phyloP scores from a whole-genome alignment of 148 eudicot genomes.

The Chenopodium berlandieri region DNA sequence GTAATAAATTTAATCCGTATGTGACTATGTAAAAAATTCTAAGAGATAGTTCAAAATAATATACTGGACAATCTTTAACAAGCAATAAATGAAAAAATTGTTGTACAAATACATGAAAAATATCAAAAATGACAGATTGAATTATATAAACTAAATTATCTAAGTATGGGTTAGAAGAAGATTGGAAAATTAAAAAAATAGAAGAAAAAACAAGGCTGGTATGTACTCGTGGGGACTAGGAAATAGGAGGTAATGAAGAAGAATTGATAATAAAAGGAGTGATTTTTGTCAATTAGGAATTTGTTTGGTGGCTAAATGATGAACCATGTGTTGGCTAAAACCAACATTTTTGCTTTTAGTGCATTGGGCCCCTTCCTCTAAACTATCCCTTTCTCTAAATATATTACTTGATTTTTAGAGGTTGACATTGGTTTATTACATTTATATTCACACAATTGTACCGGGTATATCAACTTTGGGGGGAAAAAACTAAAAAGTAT shows the following conservation, averaged over 20 bases:
- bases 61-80: too few species aligned
- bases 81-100: background rate
- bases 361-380: conserved; percentile 16
- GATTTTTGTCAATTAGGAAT: conserved; percentile 27
- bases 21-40: too few species aligned
- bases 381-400: background rate
- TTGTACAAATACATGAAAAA: background rate
- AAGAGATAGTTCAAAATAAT: too few species aligned
- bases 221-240: conserved; percentile 15
- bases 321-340: conserved; percentile 16
- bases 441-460: too few species aligned
- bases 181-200: background rate
- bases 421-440: conserved; percentile 1
- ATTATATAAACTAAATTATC: background rate
- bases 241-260: background rate
- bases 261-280: background rate
- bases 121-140: conserved; percentile 28
- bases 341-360: conserved; percentile 19
- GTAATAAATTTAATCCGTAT: too few species aligned
- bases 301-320: conserved; percentile 27
- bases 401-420: too few species aligned
- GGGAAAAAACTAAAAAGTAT: background rate
- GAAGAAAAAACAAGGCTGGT: conserved; percentile 4
- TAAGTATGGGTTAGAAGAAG: conserved; percentile 18
- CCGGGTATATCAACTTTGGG: background rate